phyloP scores from a whole-genome alignment of 139 green algal genomes.

The Closterium sp. region DNA sequence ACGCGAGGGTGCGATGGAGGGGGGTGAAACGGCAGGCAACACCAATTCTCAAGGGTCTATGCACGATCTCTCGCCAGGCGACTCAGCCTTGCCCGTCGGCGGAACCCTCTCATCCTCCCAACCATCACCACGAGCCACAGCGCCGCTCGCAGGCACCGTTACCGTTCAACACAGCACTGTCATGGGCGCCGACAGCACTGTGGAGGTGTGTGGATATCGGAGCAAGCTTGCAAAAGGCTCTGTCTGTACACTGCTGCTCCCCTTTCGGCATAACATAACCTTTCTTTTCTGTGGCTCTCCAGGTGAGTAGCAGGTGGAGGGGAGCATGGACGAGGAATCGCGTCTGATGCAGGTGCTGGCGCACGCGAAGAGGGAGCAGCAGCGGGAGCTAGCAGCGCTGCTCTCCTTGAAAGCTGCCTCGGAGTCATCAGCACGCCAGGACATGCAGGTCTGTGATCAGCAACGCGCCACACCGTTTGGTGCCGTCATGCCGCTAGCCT shows the following conservation, averaged over 20 bases:
- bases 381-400: slow-evolving; percentile 11
- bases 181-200: background rate
- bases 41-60: no score
- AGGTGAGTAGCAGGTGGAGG: background rate
- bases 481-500: no score
- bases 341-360: background rate
- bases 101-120: background rate
- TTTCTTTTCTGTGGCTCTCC: no score
- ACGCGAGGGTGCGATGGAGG: no score
- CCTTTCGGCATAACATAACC: no score
- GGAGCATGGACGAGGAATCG: background rate
- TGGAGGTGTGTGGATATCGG: background rate
- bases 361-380: background rate
- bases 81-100: background rate
- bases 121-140: background rate
- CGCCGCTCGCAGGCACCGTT: background rate
- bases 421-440: background rate
- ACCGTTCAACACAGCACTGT: background rate
- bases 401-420: background rate
- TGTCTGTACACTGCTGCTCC: no score
- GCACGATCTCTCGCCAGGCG: no score
- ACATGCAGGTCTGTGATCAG: background rate
- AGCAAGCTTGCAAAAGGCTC: no score
- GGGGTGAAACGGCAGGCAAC: no score
- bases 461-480: no score